Base-by-base conservation (phyloP, 2,329 filamentous ascomycete species). In the Hypoxylon rubiginosum region DNA sequence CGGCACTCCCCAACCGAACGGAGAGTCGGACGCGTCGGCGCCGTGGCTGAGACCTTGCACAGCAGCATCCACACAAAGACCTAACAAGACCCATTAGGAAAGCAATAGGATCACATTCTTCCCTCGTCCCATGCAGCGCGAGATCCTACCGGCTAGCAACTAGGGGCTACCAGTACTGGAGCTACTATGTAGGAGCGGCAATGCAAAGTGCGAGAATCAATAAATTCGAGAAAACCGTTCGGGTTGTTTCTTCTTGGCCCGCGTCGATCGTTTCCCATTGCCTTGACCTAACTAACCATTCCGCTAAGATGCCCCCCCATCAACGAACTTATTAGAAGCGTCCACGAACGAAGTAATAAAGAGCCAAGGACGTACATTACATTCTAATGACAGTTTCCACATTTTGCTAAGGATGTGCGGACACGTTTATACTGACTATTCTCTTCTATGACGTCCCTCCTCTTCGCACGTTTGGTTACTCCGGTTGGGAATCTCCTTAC, bases 11-110 rank as follows among this genome's bases (percentile, higher is more conserved):
- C 41, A 60, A 4, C 51, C 58, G 28, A 49, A n/a, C 32, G 43
- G 8, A 62, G 39, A 61, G n/a, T 34, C 43, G 13, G 54, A 65
- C 64, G 64, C 64, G 64, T 64, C 52, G 19, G 62, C 58, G 56
- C 41, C 30, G 67, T 70, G 67, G 67, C 67, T 70, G 65, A 70
- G 65, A 66, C 62, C 53, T 63, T 34, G 52, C 62, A 63, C 58
- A n/a, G 61, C 64, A 67, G 61, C 49, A 64, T 54, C 66, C 46
- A 41, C 60, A 34, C 34, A 19, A 55, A 51, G 21, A 48, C 32
- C 36, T 49, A 13, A 32, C 41, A 19, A 45, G 41, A 57, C 43
- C 46, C 28, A n/a, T 51, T 28, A 45, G 55, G 50, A 58, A 46
- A 61, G 36, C 21, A 26, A 30, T 61, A 58, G 32, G 17, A 39